phyloP scores from a whole-genome alignment of 305 asterid genomes.

The Fraxinus floribunda region DNA sequence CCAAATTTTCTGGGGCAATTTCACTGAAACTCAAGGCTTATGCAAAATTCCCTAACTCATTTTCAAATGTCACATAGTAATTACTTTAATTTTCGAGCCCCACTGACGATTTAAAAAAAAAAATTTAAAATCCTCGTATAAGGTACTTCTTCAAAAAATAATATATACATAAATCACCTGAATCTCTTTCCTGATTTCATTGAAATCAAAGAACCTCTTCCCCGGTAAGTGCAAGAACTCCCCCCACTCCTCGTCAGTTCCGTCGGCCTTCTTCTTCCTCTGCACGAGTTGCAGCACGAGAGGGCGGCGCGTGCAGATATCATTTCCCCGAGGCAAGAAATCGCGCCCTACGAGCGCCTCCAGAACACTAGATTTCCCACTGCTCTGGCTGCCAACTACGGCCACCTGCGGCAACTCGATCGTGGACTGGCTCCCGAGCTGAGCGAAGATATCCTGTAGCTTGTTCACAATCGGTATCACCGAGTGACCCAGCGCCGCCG shows the following conservation, averaged over 20 bases:
- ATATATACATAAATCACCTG: conserved; percentile 19
- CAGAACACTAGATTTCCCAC: conserved; percentile 41
- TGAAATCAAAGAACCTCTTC: conserved; percentile 27
- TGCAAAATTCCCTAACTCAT: background rate
- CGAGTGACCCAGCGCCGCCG: conserved; percentile 13
- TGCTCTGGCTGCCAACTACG: conserved; percentile 41
- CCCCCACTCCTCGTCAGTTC: conserved; percentile 29
- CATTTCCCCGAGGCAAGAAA: conserved; percentile 36
- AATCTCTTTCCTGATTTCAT: conserved; percentile 29
- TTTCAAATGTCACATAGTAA: background rate
- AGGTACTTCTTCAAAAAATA: background rate
- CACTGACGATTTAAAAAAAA: background rate
- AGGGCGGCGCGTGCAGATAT: conserved; percentile 38
- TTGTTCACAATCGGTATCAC: conserved; percentile 31
- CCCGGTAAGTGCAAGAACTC: conserved; percentile 37
- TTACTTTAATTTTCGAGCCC: background rate
- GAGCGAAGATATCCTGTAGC: conserved; percentile 36
- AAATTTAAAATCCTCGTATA: background rate
- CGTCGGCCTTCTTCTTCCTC: background rate
- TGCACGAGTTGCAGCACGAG: conserved; percentile 33
- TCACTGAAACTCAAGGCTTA: background rate
- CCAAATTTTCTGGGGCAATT: background rate
- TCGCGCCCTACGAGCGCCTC: conserved; percentile 42
- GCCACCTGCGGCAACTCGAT: conserved; percentile 37
- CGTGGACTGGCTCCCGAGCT: conserved; percentile 18